phyloP scores from a whole-genome alignment of 1,284 basidiomycete genomes.

The Pascua sp. region DNA sequence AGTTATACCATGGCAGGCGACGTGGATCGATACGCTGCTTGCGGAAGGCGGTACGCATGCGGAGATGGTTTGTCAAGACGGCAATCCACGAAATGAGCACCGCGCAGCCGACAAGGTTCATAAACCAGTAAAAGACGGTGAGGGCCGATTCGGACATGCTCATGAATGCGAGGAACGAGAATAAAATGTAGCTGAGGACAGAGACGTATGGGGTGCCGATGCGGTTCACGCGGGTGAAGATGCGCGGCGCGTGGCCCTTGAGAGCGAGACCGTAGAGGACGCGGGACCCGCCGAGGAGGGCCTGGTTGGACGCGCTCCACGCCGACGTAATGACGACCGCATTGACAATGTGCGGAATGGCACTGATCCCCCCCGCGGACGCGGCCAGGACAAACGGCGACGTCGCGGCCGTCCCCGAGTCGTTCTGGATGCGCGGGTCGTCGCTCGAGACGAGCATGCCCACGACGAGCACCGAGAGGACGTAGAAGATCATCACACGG shows the following conservation, averaged over 20 bases:
- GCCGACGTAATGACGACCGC: conserved; percentile 32
- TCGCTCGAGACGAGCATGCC: conserved; percentile 61
- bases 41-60: conserved; percentile 13
- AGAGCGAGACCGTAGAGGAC: conserved; percentile 51
- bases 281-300: conserved; percentile 30
- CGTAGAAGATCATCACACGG: conserved; percentile 56
- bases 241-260: conserved; percentile 51
- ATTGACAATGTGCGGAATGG: conserved; percentile 52
- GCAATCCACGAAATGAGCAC: conserved; percentile 32
- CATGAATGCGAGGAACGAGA: conserved; percentile 46
- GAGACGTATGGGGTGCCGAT: conserved; percentile 47
- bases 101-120: conserved; percentile 27
- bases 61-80: conserved; percentile 22
- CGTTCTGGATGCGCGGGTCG: conserved; percentile 11
- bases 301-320: conserved; percentile 22
- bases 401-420: conserved; percentile 59
- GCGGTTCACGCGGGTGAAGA: conserved; percentile 54
- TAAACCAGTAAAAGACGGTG: conserved; percentile 37
- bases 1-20: conserved; percentile 25
- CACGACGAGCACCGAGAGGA: conserved; percentile 55
- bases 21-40: conserved; percentile 15
- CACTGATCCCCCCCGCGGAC: conserved; percentile 63
- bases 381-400: conserved; percentile 67
- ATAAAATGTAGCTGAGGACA: conserved; percentile 29
- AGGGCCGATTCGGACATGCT: conserved; percentile 28